Conservation (phyloP, 169 alveolate genomes). For the Neospora caninum region DNA sequence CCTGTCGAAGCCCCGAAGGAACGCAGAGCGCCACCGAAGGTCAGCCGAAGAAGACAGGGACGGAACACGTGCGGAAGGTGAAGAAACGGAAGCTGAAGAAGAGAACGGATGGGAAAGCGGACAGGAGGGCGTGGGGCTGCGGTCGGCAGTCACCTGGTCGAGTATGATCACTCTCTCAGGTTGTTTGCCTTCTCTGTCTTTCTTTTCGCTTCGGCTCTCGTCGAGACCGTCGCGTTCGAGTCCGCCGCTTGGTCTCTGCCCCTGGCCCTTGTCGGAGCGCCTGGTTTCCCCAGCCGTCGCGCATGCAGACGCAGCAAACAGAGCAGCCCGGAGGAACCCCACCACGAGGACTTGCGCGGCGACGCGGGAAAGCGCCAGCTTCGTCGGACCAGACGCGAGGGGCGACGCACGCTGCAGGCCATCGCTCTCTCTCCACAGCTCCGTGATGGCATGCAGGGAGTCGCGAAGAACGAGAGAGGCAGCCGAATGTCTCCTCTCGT, state of each 20-base stretch:
- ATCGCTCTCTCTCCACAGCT: neutral
- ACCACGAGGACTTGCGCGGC: neutral
- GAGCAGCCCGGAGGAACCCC: neutral
- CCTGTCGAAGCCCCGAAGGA: neutral
- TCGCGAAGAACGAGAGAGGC: neutral
- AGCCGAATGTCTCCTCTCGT: neutral
- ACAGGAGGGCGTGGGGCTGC: too few species aligned
- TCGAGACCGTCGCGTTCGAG: too few species aligned
- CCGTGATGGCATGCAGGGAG: neutral
- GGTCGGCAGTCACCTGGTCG: too few species aligned
- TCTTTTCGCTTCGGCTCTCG: too few species aligned
- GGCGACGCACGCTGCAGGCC: too few species aligned
- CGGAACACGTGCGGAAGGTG: too few species aligned
- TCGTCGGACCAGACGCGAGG: neutral
- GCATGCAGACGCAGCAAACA: neutral
- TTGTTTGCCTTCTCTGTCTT: too few species aligned
- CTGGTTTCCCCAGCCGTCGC: neutral
- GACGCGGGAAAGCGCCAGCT: neutral
- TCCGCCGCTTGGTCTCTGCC: too few species aligned
- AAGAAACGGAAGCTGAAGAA: neutral
- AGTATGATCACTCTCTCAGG: too few species aligned
- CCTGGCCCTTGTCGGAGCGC: too few species aligned
- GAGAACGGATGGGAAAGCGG: too few species aligned
- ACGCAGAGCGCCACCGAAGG: constrained; percentile 2
- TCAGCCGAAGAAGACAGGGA: neutral